Base-by-base conservation (phyloP, 2,329 filamentous ascomycete genomes). In the Drechslerella stenobrocha region DNA sequence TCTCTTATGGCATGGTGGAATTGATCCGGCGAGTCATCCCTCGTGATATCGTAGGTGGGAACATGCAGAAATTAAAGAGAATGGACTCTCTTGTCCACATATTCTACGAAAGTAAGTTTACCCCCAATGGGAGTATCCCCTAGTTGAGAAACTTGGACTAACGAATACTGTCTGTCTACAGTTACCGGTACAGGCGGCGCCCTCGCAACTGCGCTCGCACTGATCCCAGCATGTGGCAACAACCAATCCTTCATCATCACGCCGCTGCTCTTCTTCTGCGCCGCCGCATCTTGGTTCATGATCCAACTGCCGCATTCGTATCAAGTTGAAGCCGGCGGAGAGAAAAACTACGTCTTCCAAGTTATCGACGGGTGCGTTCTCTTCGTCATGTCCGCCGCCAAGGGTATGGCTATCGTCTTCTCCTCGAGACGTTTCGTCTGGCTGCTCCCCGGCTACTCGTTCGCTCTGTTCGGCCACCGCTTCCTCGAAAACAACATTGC, bases 171-270 rank as follows among this genome's bases (percentile, higher is more conserved):
- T 55, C 79, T 79, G 67, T 81, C 80, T 70, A 78, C 80, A 70
- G 72, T 80, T n/a, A 76, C 79, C 6, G 80, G 80, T 20, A 81
- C 79, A 0, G 74, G 74, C 3, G 79, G 79, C 28, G 79, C 79
- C 2, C 79, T 81, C 64, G 76, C 76, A 57, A 81, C 79, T 1
- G 80, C 78, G 4, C 75, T 81, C n/a, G 78, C 75, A 7, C 73
- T 82, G n/a, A 81, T 81, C 51, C 79, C 79, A 1, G 74, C 75
- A 40, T 76, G 81, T 9, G 80, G 80, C 34, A 80, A 81, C 74
- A 82, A 81, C 74, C 79, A 78, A 59, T 78, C 79, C 40, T 81
- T 81, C 73, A 76, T 81, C 66, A 77, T 81, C 70, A 80, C 79
- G 0, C 80, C 80, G 0, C 76, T 81, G 28, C 79, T 78, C 73